Evolutionary conservation across 148 eudicot genomes (phyloP).

Genomic region (Simmondsia chinensis): DNA sequence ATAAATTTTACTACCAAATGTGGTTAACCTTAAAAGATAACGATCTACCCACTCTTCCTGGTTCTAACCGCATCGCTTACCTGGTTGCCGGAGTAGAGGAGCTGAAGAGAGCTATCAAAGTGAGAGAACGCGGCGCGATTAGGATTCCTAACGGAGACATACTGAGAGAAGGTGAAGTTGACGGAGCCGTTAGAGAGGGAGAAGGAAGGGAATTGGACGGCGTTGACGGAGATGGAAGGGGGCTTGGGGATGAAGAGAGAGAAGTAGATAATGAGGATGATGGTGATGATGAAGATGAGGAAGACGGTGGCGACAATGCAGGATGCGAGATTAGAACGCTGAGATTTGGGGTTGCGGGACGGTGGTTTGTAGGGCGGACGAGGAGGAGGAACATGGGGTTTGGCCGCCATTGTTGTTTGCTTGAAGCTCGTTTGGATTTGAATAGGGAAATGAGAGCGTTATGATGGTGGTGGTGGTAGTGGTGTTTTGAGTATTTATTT

Average conservation of each 20-base stretch:
- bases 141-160: constrained; percentile 69
- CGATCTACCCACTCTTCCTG: no score
- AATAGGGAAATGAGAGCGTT: no score
- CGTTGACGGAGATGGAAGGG: constrained; percentile 49
- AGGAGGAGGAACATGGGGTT: no score
- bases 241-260: constrained; percentile 62
- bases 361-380: constrained; percentile 2
- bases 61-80: no score
- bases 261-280: constrained; percentile 56
- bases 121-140: constrained; percentile 63
- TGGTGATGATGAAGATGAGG: constrained; percentile 43
- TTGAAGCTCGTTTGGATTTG: no score
- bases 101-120: constrained; percentile 72
- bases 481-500: no score
- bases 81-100: constrained; percentile 55
- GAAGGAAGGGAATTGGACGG: constrained; percentile 69
- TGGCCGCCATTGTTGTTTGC: no score
- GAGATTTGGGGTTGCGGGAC: constrained; percentile 5
- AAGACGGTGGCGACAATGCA: constrained; percentile 72
- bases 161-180: constrained; percentile 79
- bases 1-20: no score
- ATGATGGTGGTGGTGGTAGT: no score
- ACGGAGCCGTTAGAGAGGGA: constrained; percentile 50
- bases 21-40: no score
- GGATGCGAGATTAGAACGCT: constrained; percentile 56